Evolutionary conservation across 2,329 filamentous ascomycete genomes (phyloP), one percentile per base, ranked within the genome.

Genomic region (Conoideocrella luteorostrata): DNA sequence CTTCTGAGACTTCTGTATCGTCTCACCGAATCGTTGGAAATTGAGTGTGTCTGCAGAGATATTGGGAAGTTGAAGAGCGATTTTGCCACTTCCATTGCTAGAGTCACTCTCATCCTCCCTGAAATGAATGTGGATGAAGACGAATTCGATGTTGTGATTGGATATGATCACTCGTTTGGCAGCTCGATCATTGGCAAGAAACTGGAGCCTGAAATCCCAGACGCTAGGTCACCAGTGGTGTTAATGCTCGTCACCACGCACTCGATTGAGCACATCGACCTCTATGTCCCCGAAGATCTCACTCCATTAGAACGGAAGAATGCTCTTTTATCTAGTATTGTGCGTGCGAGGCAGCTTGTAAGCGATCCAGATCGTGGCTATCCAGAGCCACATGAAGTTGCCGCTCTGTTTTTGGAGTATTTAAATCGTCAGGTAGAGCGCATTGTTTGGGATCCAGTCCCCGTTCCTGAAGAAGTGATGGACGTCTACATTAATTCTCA

Each of bases 261-360:
- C 49, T 74, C 75, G 2, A 68, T 80, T 29, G 76, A 81, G 55
- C 77, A 81, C 46, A 66, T 80, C 33, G 70, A 72, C 45, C 58
- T 72, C 39, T 63, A 69, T 13, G 59, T 78, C 21, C 62, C 64
- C 2, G 49, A 52, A 6, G 51, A 58, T 5, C 46, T 63, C 13
- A 57, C 63, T 2, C 48, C 56, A 0, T 44, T 76, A 5, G 73
- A 78, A 50, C 66, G 70, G 13, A 74, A 70, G 46, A 74, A 69
- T 41, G 64, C 67, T 2, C 59, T 72, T 2, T 51, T 71, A 21
- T 67, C 55, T 43, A 64, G 49, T 7, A 62, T 68, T 12, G 62
- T 65, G 3, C 55, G 57, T 30, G 59, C 67, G 4, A 56, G 61
- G 22, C 54, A 61, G 13, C 56, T 70, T 17, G 58, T 77, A 5